These are phyloP conservation scores for Fraxinus platypoda DNA, from an alignment of 305 asterid genomes.

Conservation along the genomic window DNA sequence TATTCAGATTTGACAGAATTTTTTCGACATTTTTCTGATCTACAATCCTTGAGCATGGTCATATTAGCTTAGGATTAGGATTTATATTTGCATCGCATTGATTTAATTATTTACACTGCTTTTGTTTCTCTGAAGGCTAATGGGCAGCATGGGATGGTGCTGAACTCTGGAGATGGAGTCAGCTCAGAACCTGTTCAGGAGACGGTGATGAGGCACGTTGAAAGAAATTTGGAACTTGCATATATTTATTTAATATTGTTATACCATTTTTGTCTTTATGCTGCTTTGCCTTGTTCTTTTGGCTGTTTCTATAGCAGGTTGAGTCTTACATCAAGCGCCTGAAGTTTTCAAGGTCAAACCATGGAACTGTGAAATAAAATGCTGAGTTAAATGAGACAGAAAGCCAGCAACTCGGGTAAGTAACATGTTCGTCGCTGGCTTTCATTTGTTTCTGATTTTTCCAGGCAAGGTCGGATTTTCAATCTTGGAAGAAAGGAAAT, in stretches of 20 bases:
- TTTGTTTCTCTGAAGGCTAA: conserved; percentile 48
- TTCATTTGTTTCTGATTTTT: conserved; percentile 38
- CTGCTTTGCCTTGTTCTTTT: conserved; percentile 24
- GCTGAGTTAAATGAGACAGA: conserved; percentile 19
- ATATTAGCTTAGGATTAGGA: neutral
- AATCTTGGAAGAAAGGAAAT: neutral
- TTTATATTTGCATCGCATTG: neutral
- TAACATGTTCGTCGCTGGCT: conserved; percentile 43
- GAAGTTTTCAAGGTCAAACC: conserved; percentile 14
- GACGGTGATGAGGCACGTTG: conserved; percentile 41
- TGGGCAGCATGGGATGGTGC: conserved; percentile 27
- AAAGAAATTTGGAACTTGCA: neutral
- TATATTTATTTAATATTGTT: neutral
- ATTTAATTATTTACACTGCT: conserved; percentile 23
- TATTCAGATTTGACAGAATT: conserved; percentile 2
- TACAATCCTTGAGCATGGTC: neutral
- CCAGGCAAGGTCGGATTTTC: conserved; percentile 26
- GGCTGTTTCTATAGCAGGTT: conserved; percentile 32
- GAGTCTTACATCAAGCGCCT: conserved; percentile 46
- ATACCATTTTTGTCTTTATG: conserved; percentile 15
- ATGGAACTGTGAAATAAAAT: neutral
- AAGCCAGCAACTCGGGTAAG: conserved; percentile 47
- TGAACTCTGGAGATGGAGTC: conserved; percentile 35
- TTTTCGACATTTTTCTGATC: neutral
- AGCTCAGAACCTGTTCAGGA: conserved; percentile 36